Conservation (phyloP, 2,329 filamentous ascomycete genomes). For the Colletotrichum lini region DNA sequence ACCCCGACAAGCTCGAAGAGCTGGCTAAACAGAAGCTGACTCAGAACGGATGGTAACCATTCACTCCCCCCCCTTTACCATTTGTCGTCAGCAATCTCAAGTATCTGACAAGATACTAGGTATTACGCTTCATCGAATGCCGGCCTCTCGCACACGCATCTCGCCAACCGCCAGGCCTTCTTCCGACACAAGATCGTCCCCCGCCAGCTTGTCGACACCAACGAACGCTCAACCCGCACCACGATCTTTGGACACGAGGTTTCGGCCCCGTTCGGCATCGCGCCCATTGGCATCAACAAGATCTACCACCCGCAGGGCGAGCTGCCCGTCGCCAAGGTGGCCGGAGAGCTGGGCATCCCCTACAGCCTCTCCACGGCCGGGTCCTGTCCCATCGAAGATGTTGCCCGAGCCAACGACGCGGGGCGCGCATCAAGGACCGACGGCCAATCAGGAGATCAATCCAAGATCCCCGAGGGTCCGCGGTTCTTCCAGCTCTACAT, state of each 20-base stretch:
- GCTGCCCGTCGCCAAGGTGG: constrained; percentile 71
- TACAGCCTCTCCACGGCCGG: constrained; percentile 74
- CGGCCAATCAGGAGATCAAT: constrained; percentile 18
- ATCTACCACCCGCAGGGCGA: constrained; percentile 74
- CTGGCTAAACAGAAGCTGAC: constrained; percentile 69
- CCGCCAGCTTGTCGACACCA: constrained; percentile 71
- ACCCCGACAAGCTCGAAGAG: constrained; percentile 72
- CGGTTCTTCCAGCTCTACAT: constrained; percentile 76
- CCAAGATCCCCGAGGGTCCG: constrained; percentile 48
- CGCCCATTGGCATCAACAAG: constrained; percentile 76
- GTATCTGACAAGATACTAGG: constrained; percentile 44
- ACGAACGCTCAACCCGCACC: constrained; percentile 68
- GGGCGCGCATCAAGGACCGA: background rate
- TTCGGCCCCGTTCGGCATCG: constrained; percentile 74
- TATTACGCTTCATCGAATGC: constrained; percentile 72
- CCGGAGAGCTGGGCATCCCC: constrained; percentile 70
- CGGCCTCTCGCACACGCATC: constrained; percentile 64
- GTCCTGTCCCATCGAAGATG: constrained; percentile 69
- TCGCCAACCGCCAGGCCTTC: constrained; percentile 75
- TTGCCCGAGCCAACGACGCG: constrained; percentile 67
- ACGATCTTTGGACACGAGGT: constrained; percentile 73
- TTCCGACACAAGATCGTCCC: constrained; percentile 75
- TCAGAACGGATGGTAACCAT: constrained; percentile 65
- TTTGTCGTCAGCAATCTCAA: no score
- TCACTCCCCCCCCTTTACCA: background rate